phyloP scores from a whole-genome alignment of 306 rosid genomes.

The Crotalaria pallida region DNA sequence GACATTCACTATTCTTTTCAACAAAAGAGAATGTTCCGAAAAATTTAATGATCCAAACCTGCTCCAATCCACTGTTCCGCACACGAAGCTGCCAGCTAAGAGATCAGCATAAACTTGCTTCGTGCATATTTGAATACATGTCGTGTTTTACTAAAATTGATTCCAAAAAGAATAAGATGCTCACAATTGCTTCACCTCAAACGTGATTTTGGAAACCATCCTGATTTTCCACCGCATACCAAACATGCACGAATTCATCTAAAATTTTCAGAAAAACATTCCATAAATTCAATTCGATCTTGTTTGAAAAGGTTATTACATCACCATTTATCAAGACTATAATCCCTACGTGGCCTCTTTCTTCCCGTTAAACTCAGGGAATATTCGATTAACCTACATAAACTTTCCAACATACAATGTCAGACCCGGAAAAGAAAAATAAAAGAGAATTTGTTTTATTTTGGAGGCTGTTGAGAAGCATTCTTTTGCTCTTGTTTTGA shows the following conservation, averaged over 20 bases:
- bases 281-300: conserved; percentile 1
- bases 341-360: background rate
- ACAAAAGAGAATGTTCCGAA: no score
- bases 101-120: no score
- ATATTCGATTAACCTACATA: conserved; percentile 29
- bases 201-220: no score
- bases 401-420: background rate
- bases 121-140: no score
- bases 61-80: no score
- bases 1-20: no score
- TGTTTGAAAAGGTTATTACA: conserved; percentile 16
- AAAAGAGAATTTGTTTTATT: conserved; percentile 11
- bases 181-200: no score
- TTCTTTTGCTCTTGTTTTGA: conserved; percentile 59
- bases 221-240: no score
- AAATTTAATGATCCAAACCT: no score
- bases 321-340: conserved; percentile 11
- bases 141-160: no score
- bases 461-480: conserved; percentile 35
- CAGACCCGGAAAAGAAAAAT: background rate
- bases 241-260: conserved; percentile 14
- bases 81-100: no score
- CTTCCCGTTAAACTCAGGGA: conserved; percentile 13
- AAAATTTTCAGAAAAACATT: background rate
- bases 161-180: no score